Evolutionary conservation across 1,284 basidiomycete species (phyloP), one percentile per base, ranked within the genome.

Genomic region (Rugosomyces carneus): DNA sequence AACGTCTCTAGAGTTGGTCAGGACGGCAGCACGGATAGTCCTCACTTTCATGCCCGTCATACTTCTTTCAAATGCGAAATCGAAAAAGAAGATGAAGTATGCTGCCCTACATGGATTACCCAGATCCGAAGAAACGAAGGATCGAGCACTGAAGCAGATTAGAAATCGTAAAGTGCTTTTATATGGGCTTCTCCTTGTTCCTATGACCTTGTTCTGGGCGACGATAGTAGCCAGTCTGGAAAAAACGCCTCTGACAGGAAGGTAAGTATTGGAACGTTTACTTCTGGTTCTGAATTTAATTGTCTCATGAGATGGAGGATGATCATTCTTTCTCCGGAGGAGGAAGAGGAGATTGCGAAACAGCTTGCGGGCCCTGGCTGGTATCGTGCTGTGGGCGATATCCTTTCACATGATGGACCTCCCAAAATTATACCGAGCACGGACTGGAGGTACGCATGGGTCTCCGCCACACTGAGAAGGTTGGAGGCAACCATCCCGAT

Each of bases 401-500:
- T 93, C 43, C 73, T 94, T 11, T 72, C 81, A 8, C 73, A 80
- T 27, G 81, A 86, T 40, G 84, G 82, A 0, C 72, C 81, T 0
- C 73, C 78, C 0, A 70, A 67, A 24, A 68, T 86, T 42, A 71
- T 93, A 31, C 76, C 85, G 6, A 62, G 75, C 0, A 71, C 69
- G 32, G 91, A 95, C 64, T 94, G 92, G 92, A 78, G 92, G 48
- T 85, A 88, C 60, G 59, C 66, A 27, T 93, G 91, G 90, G 89
- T 93, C 11, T 74, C 76, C 48, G 71, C 78, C 27, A 89, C 86
- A 1, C 69, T 94, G 11, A 80, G 86, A 11, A 71, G 71, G 38
- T 74, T 95, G 7, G 91, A 93, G 64, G 53, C 62, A 13, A 81
- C 73, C 34, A 78, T 89, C 24, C 84, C 84, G 2, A 60, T 78